These are phyloP conservation scores for Kurtzmaniella fragi DNA, from an alignment of 805 yeast species.

Conservation along the genomic window DNA sequence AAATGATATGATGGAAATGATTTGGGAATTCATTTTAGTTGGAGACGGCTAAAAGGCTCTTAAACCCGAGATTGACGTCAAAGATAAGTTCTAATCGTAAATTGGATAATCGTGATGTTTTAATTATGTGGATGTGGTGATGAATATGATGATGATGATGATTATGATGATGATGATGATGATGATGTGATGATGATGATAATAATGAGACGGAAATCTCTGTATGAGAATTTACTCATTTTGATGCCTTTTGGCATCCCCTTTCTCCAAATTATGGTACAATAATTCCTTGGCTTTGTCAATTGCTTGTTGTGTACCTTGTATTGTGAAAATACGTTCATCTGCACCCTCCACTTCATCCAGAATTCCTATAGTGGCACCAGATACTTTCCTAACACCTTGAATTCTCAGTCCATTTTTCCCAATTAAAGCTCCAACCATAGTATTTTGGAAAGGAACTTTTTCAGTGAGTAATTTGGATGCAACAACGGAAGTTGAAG, in stretches of 20 bases:
- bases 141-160: too few species aligned
- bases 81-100: too few species aligned
- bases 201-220: too few species aligned
- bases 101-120: too few species aligned
- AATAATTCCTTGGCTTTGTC: constrained; percentile 57
- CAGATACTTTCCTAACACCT: constrained; percentile 73
- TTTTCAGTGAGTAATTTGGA: constrained; percentile 24
- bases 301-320: constrained; percentile 52
- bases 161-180: too few species aligned
- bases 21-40: too few species aligned
- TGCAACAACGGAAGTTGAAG: neutral
- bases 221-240: too few species aligned
- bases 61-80: too few species aligned
- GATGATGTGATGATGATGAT: too few species aligned
- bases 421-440: constrained; percentile 89
- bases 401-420: constrained; percentile 81
- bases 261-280: constrained; percentile 55
- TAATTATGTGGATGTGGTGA: too few species aligned
- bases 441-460: constrained; percentile 65
- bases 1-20: too few species aligned
- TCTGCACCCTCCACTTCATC: constrained; percentile 60
- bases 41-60: too few species aligned
- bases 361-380: constrained; percentile 73
- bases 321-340: constrained; percentile 66
- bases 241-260: constrained; percentile 42